phyloP scores from a whole-genome alignment of 768 basidiomycete genomes.

The Crucibulum laeve region DNA sequence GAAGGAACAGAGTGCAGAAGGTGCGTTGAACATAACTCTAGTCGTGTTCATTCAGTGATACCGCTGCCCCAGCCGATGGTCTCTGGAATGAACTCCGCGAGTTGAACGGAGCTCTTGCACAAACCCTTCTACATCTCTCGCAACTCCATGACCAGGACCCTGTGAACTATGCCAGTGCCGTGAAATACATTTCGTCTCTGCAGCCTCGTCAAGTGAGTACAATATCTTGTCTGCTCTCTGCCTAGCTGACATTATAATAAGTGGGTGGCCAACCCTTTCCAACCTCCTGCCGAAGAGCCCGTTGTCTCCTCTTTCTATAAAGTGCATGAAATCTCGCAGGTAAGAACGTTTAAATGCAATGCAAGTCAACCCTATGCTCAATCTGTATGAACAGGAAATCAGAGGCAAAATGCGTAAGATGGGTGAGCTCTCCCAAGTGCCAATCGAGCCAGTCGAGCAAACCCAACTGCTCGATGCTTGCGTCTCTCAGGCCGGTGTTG shows the following conservation, averaged over 20 bases:
- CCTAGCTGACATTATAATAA: slow-evolving; percentile 16
- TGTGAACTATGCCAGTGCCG: slow-evolving; percentile 45
- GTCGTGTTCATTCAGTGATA: not conserved
- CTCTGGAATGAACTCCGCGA: slow-evolving; percentile 65
- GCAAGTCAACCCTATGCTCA: slow-evolving; percentile 1
- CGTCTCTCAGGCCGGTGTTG: slow-evolving; percentile 71
- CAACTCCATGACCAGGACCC: slow-evolving; percentile 43
- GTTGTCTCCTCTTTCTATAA: slow-evolving; percentile 55
- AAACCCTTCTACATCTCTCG: slow-evolving; percentile 47
- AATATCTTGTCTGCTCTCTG: slow-evolving; percentile 2
- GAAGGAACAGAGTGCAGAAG: slow-evolving; percentile 53
- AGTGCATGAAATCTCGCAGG: slow-evolving; percentile 57
- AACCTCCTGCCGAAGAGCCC: slow-evolving; percentile 34
- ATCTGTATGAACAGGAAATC: slow-evolving; percentile 47
- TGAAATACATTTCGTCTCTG: slow-evolving; percentile 59
- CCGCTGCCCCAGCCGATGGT: slow-evolving; percentile 40
- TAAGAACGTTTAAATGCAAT: slow-evolving; percentile 13
- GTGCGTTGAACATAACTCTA: slow-evolving; percentile 23
- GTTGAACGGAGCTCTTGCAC: slow-evolving; percentile 56
- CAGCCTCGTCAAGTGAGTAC: slow-evolving; percentile 50
- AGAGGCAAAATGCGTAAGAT: slow-evolving; percentile 80
- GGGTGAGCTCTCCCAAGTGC: slow-evolving; percentile 71
- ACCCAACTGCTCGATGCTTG: slow-evolving; percentile 80
- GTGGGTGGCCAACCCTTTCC: slow-evolving; percentile 60
- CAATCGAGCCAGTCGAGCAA: slow-evolving; percentile 90